These are phyloP conservation scores for Pulveroboletus sp. DNA, from an alignment of 768 basidiomycete species.

Conservation along the genomic window DNA sequence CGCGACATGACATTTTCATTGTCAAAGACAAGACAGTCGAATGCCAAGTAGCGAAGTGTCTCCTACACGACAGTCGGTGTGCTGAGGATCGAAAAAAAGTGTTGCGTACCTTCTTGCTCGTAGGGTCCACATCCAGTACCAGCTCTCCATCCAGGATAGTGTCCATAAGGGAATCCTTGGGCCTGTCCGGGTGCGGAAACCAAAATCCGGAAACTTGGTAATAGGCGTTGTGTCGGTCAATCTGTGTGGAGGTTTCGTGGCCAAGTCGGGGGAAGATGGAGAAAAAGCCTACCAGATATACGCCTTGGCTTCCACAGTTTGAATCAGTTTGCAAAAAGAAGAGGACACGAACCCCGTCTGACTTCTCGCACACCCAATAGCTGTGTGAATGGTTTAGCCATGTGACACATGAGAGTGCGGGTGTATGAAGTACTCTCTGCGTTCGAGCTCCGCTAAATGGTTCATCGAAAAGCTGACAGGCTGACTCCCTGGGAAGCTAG, in stretches of 20 bases:
- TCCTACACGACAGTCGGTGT: constrained; percentile 46
- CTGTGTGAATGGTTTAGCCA: constrained; percentile 40
- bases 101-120: constrained; percentile 59
- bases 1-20: constrained; percentile 84
- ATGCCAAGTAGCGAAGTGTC: constrained; percentile 78
- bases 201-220: constrained; percentile 71
- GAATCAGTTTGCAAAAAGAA: constrained; percentile 70
- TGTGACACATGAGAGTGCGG: background rate
- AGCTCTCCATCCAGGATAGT: constrained; percentile 93
- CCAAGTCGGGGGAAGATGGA: background rate
- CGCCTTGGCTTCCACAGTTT: constrained; percentile 48
- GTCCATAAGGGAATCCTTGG: constrained; percentile 62
- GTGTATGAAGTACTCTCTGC: constrained; percentile 60
- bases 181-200: constrained; percentile 87
- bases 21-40: constrained; percentile 90
- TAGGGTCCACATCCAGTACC: constrained; percentile 84
- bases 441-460: constrained; percentile 76
- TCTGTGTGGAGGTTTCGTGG: constrained; percentile 46
- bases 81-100: background rate
- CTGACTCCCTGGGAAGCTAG: constrained; percentile 92
- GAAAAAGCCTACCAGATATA: constrained; percentile 67
- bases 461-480: constrained; percentile 82
- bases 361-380: constrained; percentile 99
- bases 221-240: constrained; percentile 92
- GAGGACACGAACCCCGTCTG: constrained; percentile 90